A percentile compares a stretch with the other conserved stretches of the same genome.
phyloP scores from a whole-genome alignment of 768 basidiomycete species.

The Pisolithus microcarpus region DNA sequence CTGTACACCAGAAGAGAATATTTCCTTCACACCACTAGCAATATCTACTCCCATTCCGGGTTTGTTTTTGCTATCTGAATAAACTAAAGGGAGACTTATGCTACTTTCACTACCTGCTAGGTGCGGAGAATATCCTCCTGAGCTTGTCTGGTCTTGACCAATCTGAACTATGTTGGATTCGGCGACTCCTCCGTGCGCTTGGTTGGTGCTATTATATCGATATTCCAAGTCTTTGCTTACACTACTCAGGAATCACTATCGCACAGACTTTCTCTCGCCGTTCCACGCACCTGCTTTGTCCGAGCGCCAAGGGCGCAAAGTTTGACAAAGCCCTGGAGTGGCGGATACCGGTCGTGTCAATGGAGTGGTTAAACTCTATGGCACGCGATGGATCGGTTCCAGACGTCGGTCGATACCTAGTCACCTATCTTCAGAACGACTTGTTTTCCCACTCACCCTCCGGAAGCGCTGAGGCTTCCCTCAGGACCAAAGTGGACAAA shows the following conservation, averaged over 20 bases:
- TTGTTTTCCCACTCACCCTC: slow-evolving; percentile 21
- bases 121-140: slow-evolving; percentile 48
- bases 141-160: slow-evolving; percentile 74
- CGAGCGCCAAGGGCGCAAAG: slow-evolving; percentile 61
- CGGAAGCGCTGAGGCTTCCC: slow-evolving; percentile 11
- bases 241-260: slow-evolving; percentile 44
- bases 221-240: slow-evolving; percentile 5
- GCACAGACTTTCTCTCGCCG: slow-evolving; percentile 55
- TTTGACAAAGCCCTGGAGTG: slow-evolving; percentile 75
- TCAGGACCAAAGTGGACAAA: slow-evolving; percentile 21
- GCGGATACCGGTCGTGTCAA: slow-evolving; percentile 64
- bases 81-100: background rate
- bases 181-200: slow-evolving; percentile 58
- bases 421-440: slow-evolving; percentile 30
- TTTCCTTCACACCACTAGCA: slow-evolving; percentile 62
- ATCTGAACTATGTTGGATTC: slow-evolving; percentile 58
- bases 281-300: slow-evolving; percentile 79
- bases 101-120: slow-evolving; percentile 26
- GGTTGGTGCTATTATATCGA: slow-evolving; percentile 33
- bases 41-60: slow-evolving; percentile 54
- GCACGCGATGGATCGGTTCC: slow-evolving; percentile 47
- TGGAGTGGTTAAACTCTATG: slow-evolving; percentile 64
- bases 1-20: slow-evolving; percentile 57
- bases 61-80: slow-evolving; percentile 17
- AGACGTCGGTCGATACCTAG: slow-evolving; percentile 26